These are phyloP conservation scores for Aspergillus sclerotiicarbonarius DNA, from an alignment of 495 filamentous ascomycete genomes.

Conservation along the genomic window DNA sequence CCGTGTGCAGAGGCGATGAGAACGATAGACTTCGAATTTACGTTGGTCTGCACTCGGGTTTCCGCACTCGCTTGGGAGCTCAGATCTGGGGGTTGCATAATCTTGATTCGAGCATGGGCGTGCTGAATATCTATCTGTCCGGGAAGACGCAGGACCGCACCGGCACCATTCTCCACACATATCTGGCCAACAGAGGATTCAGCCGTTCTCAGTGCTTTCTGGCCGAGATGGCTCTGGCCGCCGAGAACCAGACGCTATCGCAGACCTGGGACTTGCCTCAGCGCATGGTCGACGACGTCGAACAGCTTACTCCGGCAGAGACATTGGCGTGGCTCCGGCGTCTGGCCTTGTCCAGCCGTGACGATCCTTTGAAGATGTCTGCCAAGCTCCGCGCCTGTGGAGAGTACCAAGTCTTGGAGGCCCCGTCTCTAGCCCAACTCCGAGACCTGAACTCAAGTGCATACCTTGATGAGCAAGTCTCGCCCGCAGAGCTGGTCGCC, in stretches of 20 bases:
- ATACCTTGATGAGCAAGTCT: slow-evolving; percentile 13
- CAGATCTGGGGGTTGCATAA: slow-evolving; percentile 19
- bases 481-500: slow-evolving; percentile 11
- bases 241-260: slow-evolving; percentile 16
- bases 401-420: slow-evolving; percentile 16
- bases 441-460: slow-evolving; percentile 14
- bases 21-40: slow-evolving; percentile 14
- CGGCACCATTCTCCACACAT: slow-evolving; percentile 33
- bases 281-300: slow-evolving; percentile 37
- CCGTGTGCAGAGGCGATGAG: slow-evolving; percentile 8
- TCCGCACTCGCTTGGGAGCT: slow-evolving; percentile 15
- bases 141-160: slow-evolving; percentile 14
- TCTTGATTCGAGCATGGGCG: slow-evolving; percentile 4
- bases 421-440: slow-evolving; percentile 11
- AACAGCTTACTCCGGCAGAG: slow-evolving; percentile 41
- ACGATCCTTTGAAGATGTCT: slow-evolving; percentile 10
- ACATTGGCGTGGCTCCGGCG: slow-evolving; percentile 33
- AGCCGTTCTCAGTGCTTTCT: slow-evolving; percentile 43
- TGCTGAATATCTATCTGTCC: slow-evolving; percentile 15
- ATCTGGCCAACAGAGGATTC: slow-evolving; percentile 38
- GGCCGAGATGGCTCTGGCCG: slow-evolving; percentile 35
- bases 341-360: slow-evolving; percentile 8
- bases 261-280: slow-evolving; percentile 27
- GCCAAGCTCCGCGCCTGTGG: slow-evolving; percentile 14
- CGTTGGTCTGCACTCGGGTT: slow-evolving; percentile 18